A percentile compares a stretch with the other conserved stretches of the same genome.
phyloP scores from a whole-genome alignment of 225 moss, liverwort and hornwort species.

The Ulota crispa region DNA sequence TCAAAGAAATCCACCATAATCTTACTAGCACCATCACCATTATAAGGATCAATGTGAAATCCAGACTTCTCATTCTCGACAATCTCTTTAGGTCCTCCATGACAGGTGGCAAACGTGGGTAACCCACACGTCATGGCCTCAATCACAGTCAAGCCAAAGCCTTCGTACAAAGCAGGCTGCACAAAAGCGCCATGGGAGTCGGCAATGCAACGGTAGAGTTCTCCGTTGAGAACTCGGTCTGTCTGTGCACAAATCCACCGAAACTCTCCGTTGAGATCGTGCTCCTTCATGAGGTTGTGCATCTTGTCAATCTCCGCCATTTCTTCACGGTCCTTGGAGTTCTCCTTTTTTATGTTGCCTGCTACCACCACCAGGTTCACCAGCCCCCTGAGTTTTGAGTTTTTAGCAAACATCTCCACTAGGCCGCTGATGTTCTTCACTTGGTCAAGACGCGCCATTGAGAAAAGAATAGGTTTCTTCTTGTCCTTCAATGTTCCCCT shows the following conservation, averaged over 20 bases:
- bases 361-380: conserved; percentile 91
- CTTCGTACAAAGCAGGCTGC: conserved; percentile 90
- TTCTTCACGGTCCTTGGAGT: conserved; percentile 88
- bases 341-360: conserved; percentile 60
- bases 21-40: conserved; percentile 45
- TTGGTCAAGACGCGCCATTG: conserved; percentile 90
- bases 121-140: conserved; percentile 91
- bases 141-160: conserved; percentile 84
- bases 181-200: conserved; percentile 76
- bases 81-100: conserved; percentile 88
- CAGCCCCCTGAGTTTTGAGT: conserved; percentile 61
- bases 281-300: conserved; percentile 69
- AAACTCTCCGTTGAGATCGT: conserved; percentile 67
- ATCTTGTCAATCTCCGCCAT: conserved; percentile 76
- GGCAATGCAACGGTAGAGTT: conserved; percentile 85
- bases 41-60: conserved; percentile 88
- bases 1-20: conserved; percentile 71
- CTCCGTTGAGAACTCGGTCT: conserved; percentile 74
- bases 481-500: conserved; percentile 69
- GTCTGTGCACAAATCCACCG: conserved; percentile 88
- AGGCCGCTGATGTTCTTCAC: conserved; percentile 93
- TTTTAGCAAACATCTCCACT: conserved; percentile 75
- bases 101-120: conserved; percentile 68
- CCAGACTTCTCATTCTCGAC: conserved; percentile 71
- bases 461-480: conserved; percentile 82